These are phyloP conservation scores for Coniochaeta prunicola DNA, from an alignment of 2,329 filamentous ascomycete species.

Conservation along the genomic window DNA sequence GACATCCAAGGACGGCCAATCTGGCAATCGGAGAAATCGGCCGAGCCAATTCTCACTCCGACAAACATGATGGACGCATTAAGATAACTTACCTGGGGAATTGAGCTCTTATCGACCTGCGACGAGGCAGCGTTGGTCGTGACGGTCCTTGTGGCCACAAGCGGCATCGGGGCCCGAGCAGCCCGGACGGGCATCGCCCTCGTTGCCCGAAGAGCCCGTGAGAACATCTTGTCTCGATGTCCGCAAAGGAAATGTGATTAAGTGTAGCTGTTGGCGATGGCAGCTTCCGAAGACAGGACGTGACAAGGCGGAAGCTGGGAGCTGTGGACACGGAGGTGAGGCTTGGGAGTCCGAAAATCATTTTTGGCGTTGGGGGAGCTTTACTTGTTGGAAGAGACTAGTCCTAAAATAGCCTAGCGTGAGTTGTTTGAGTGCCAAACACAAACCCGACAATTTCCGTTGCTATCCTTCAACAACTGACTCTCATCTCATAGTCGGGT, in stretches of 20 bases:
- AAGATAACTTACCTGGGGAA: conserved; percentile 36
- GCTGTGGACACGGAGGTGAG: conserved; percentile 1
- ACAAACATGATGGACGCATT: background rate
- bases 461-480: background rate
- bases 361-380: conserved; percentile 19
- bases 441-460: background rate
- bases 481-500: background rate
- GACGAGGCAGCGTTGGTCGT: conserved; percentile 93
- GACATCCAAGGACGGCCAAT: conserved; percentile 5
- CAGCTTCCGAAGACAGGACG: background rate
- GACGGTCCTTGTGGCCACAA: conserved; percentile 62
- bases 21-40: background rate
- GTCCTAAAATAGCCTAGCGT: background rate
- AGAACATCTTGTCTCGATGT: conserved; percentile 51
- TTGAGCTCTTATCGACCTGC: conserved; percentile 71
- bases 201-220: conserved; percentile 57
- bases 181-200: conserved; percentile 53
- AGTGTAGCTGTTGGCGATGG: conserved; percentile 4
- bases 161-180: conserved; percentile 34
- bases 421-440: background rate
- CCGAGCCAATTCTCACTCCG: background rate
- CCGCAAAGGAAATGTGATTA: background rate
- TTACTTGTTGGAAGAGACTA: conserved; percentile 16
- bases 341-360: conserved; percentile 8
- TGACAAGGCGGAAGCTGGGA: background rate